phyloP scores from a whole-genome alignment of 1,284 basidiomycete genomes.

The Apiotrichum akiyoshidainum region DNA sequence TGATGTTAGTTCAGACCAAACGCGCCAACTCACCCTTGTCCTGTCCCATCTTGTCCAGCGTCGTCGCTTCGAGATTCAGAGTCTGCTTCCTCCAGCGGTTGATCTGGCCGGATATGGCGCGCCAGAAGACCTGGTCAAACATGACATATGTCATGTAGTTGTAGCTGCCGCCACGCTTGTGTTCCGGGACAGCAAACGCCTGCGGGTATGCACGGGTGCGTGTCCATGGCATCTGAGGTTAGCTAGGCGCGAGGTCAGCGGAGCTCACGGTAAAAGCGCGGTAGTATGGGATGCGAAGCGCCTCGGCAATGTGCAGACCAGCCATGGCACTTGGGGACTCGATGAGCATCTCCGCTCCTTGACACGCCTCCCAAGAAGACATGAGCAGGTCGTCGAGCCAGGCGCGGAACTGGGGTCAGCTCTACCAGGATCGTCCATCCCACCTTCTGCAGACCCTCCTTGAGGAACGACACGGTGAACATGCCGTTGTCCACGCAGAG shows the following conservation, averaged over 20 bases:
- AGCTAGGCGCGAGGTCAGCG: constrained; percentile 3
- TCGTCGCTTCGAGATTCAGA: constrained; percentile 75
- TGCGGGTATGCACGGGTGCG: constrained; percentile 84
- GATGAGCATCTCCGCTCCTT: constrained; percentile 85
- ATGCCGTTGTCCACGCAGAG: constrained; percentile 96
- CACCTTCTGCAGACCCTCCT: constrained; percentile 83
- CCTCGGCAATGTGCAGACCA: constrained; percentile 98
- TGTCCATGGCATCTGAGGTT: constrained; percentile 56
- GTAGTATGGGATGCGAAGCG: constrained; percentile 86
- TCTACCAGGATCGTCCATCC: constrained; percentile 11
- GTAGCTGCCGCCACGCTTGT: constrained; percentile 89
- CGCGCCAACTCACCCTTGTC: constrained; percentile 60
- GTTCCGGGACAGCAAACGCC: constrained; percentile 93
- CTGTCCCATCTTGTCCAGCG: constrained; percentile 86
- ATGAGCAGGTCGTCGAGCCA: constrained; percentile 94
- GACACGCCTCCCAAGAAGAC: constrained; percentile 93
- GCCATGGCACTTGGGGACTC: constrained; percentile 97
- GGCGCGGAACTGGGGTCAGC: constrained; percentile 70
- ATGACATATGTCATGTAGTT: constrained; percentile 79
- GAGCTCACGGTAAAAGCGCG: constrained; percentile 81
- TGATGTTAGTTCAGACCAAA: background rate
- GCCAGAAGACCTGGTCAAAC: constrained; percentile 99
- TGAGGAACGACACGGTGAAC: constrained; percentile 90
- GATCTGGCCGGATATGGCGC: constrained; percentile 85
- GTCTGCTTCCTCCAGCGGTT: constrained; percentile 85